A percentile compares a stretch with the other conserved stretches of the same genome.
Conservation (phyloP, 345 rosid genomes). For the thale cress (Arabidopsis thaliana) region TAIR10.1 NC_003076.8:21113001-21113500, state of each 20-base stretch:
- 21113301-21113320: background rate
- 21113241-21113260: constrained; percentile 81
- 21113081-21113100: constrained; percentile 76
- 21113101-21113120: constrained; percentile 77
- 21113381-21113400: constrained; percentile 26
- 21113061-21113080: background rate
- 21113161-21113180: constrained; percentile 86
- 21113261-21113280: constrained; percentile 95
- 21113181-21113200: constrained; percentile 85
- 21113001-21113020: constrained; percentile 22
- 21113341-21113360: constrained; percentile 4
- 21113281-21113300: constrained; percentile 15
- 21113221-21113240: constrained; percentile 89
- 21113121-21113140: constrained; percentile 89
- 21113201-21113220: constrained; percentile 83
- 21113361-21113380: constrained; percentile 12
- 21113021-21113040: background rate
- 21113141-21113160: constrained; percentile 77
- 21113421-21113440: constrained; percentile 34
- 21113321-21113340: constrained; percentile 25
- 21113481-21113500: constrained; percentile 30
- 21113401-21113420: constrained; percentile 39
- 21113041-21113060: background rate
- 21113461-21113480: constrained; percentile 29
- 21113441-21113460: constrained; percentile 29